Conservation (phyloP, 441 rosid genomes). For the Pelargonium citronellum region DNA sequence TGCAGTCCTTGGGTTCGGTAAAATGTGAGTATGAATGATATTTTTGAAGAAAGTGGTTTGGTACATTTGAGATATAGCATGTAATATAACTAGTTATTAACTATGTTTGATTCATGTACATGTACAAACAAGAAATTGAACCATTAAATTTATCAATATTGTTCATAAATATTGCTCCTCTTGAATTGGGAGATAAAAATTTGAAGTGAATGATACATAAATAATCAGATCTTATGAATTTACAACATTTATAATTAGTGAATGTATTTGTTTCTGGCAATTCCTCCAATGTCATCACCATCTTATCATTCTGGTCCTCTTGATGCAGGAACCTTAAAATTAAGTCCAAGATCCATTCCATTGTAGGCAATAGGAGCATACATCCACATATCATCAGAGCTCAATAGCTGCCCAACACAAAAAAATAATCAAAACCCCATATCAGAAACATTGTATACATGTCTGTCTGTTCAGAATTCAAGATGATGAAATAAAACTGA, state of each 20-base stretch:
- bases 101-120: no score
- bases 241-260: neutral
- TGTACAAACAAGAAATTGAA: no score
- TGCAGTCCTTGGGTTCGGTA: no score
- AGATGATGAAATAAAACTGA: neutral
- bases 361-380: slow-evolving; percentile 74
- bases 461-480: neutral
- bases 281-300: neutral
- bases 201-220: neutral
- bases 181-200: neutral
- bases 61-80: no score
- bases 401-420: slow-evolving; percentile 42
- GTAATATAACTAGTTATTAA: no score
- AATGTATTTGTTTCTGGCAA: neutral
- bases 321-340: slow-evolving; percentile 25
- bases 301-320: slow-evolving; percentile 10
- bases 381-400: slow-evolving; percentile 75
- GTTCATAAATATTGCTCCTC: neutral
- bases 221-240: neutral
- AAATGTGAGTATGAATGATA: no score
- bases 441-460: neutral
- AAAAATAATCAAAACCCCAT: neutral
- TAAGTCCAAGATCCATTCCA: slow-evolving; percentile 66
- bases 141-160: no score
- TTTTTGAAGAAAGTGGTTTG: no score